Base-by-base conservation (phyloP, 345 rosid species). In the Citrus glauca region DNA sequence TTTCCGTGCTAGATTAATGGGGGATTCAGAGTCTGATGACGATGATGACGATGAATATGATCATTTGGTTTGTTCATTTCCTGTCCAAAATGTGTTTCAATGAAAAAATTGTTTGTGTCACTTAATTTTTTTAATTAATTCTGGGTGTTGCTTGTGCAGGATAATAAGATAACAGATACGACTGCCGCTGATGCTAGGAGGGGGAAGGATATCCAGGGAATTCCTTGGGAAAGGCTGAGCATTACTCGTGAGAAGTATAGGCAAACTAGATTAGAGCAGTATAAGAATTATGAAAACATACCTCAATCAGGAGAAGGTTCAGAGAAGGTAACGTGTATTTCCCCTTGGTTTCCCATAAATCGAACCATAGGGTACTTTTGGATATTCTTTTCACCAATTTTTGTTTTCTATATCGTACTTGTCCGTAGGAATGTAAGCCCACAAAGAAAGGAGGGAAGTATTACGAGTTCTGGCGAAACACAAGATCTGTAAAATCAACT, bases 401-500 rank as follows among this genome's bases (percentile, higher is more conserved):
- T 25, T 68, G 30, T 28, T 66, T 71, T 57, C 62, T 19, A 30
- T 7, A 3, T 62, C 60, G 25, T 66, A 13, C 70, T 69, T 60
- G 48, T 71, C 50, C 48, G 33, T 69, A 87, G 90, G 90, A 87
- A 55, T 87, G 89, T 84, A 84, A 78, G n/a, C 73, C 33, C 22
- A 83, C 85, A 60, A 80, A 63, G 79, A 87, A 80, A 74, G 92
- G 86, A 48, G 87, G 88, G 9, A 68, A 37, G 37, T 84, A 81
- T 76, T 89, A 84, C 74, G 88, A 87, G 56, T 89, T 89, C 78
- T 79, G 89, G 85, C 84, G 83, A 59, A 89, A 89, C 73, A 82
- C 90, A 19, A 85, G 89, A 89, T 84, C 90, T 16, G 92, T 87
- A 73, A 87, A 87, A 72, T 89, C 92, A 22, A 89, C 92, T 60